These are phyloP conservation scores for Hemileccinum rubropunctum DNA, from an alignment of 768 basidiomycete species.

Conservation along the genomic window DNA sequence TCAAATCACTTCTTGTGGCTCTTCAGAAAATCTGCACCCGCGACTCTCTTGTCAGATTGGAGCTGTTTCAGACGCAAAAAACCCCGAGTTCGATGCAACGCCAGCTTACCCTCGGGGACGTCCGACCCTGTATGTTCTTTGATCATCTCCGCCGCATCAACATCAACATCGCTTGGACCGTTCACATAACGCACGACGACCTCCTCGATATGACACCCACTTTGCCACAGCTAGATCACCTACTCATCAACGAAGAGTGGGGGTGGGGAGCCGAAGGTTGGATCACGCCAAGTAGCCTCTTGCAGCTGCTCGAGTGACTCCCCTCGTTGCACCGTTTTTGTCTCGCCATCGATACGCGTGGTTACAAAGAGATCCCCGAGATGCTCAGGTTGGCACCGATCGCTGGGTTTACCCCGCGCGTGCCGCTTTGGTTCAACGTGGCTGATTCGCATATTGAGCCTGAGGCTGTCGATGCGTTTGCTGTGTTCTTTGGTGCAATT, in stretches of 20 bases:
- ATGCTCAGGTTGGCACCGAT: not conserved
- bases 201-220: slow-evolving; percentile 12
- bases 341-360: slow-evolving; percentile 12
- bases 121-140: slow-evolving; percentile 16
- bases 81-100: not conserved
- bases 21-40: slow-evolving; percentile 7
- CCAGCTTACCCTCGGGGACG: slow-evolving; percentile 16
- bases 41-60: slow-evolving; percentile 4
- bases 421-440: slow-evolving; percentile 12
- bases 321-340: not conserved
- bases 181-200: slow-evolving; percentile 10
- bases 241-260: slow-evolving; percentile 18
- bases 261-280: slow-evolving; percentile 17
- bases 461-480: slow-evolving; percentile 15
- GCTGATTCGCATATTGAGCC: slow-evolving; percentile 16
- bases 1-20: slow-evolving; percentile 5
- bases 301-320: slow-evolving; percentile 11
- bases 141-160: slow-evolving; percentile 9
- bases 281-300: slow-evolving; percentile 18
- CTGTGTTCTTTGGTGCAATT: slow-evolving; percentile 14
- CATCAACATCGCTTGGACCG: slow-evolving; percentile 9
- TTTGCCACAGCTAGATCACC: slow-evolving; percentile 15
- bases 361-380: not conserved
- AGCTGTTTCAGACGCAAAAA: slow-evolving; percentile 11
- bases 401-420: not conserved